Evolutionary conservation across 805 yeast species (phyloP).

Genomic region (Vanderwaltozyma polyspora): DNA sequence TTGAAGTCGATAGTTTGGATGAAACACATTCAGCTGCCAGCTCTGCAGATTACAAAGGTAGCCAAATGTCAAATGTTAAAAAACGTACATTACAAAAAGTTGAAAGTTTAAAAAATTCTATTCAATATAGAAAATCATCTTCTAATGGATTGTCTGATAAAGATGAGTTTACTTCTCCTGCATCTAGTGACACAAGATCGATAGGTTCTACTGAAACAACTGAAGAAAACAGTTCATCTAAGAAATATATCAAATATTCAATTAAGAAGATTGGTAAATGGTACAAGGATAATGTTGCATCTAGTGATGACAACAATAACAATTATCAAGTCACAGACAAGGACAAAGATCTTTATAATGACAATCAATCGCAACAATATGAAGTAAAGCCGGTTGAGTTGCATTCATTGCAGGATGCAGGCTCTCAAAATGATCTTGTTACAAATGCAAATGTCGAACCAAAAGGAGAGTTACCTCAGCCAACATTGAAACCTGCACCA

Average conservation of each 20-base stretch:
- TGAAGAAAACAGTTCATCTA: conserved; percentile 23
- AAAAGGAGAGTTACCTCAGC: too few species aligned
- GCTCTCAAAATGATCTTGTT: not conserved
- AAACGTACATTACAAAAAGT: conserved; percentile 13
- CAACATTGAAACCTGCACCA: too few species aligned
- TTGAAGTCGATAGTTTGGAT: not conserved
- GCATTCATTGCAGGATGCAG: not conserved
- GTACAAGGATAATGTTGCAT: conserved; percentile 35
- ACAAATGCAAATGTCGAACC: not conserved
- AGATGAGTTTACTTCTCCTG: not conserved
- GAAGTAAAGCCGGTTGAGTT: too few species aligned
- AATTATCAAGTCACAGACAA: not conserved
- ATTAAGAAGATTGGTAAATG: conserved; percentile 56
- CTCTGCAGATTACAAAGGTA: conserved; percentile 1
- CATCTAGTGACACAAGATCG: conserved; percentile 16
- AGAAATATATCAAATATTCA: conserved; percentile 34
- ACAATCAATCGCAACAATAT: too few species aligned
- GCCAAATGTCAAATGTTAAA: conserved; percentile 5
- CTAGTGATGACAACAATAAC: conserved; percentile 1
- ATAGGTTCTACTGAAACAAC: conserved; percentile 7
- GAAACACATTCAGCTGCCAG: not conserved
- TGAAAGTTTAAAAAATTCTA: conserved; percentile 10
- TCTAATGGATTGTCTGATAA: not conserved
- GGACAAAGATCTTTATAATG: too few species aligned
- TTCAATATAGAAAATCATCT: conserved; percentile 13